Base-by-base conservation (phyloP, 306 rosid species). In the Prunus salicina region DNA sequence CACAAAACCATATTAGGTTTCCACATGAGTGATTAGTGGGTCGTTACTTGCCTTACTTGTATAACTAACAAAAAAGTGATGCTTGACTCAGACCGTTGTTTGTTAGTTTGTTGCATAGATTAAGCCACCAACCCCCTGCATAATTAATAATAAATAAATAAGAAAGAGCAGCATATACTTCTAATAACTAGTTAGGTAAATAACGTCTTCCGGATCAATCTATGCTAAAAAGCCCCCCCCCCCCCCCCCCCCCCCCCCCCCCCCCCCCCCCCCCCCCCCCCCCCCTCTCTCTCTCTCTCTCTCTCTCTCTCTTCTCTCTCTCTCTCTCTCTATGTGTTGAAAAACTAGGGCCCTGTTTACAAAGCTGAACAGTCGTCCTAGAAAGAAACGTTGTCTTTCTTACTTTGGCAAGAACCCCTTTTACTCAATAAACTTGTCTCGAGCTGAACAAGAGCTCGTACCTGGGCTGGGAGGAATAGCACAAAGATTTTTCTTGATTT, bases 321-420 rank as follows among this genome's bases (percentile, higher is more conserved):
- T n/a, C n/a, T n/a, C n/a, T n/a, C n/a, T n/a, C n/a, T n/a, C n/a
- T 24, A 27, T 28, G 32, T 32, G 38, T 5, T 34, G 41, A 34
- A 34, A 34, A 5, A 34, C 41, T 34, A 34, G 41, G 41, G 8
- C 41, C 41, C 8, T 34, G 2, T 5, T 34, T 34, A 34, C 38
- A 34, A 34, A 34, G 38, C 8, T 34, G 38, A 34, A 34, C 38
- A 34, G 41, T 34, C 8, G 41, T 34, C 30, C 50, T 52, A 71
- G 64, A 52, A 18, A 53, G 6, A 30, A 52, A 30, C 49, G 64
- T 5, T 70, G 8, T 34, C 8, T 70, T 45, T 68, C 57, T 20
- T 10, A 67, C 71, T 66, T 67, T 38, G 69, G 45, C 50, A 79
- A 65, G 18, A 71, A 71, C 13, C 64, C 11, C 62, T 5, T 34